Conservation (phyloP, 208 protist genomes). For the Leishmania tropica region DNA sequence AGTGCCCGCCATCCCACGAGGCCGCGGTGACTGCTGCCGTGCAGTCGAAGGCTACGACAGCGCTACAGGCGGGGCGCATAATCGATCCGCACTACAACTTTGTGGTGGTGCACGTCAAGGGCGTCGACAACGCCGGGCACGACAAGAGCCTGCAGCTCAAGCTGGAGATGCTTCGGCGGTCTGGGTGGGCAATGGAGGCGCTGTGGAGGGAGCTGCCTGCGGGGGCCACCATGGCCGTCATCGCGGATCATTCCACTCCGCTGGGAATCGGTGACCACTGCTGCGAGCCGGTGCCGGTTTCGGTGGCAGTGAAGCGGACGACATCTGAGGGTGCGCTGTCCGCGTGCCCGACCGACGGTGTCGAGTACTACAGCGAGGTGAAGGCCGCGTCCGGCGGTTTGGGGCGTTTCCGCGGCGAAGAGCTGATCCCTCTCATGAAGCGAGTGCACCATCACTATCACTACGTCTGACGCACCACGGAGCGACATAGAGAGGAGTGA, state of each 20-base stretch:
- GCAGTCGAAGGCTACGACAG: not conserved
- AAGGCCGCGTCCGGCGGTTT: slow-evolving; percentile 33
- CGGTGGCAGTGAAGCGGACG: slow-evolving; percentile 45
- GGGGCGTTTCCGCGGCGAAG: slow-evolving; percentile 57
- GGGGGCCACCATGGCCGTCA: slow-evolving; percentile 56
- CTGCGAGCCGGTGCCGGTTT: slow-evolving; percentile 73
- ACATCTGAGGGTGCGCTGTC: not conserved
- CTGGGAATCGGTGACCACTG: slow-evolving; percentile 66
- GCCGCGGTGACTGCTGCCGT: slow-evolving; percentile 7
- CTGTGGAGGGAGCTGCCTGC: slow-evolving; percentile 54
- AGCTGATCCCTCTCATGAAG: slow-evolving; percentile 61
- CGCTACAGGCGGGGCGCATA: slow-evolving; percentile 5
- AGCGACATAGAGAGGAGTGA: not conserved
- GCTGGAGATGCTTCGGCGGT: slow-evolving; percentile 52
- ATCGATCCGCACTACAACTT: slow-evolving; percentile 42
- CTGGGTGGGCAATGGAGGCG: slow-evolving; percentile 47
- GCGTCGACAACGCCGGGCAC: slow-evolving; percentile 73
- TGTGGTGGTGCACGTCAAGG: slow-evolving; percentile 78
- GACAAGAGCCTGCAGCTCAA: slow-evolving; percentile 48
- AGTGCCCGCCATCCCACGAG: slow-evolving; percentile 14
- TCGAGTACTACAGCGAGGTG: slow-evolving; percentile 64
- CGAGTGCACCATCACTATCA: slow-evolving; percentile 55
- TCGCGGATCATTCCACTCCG: slow-evolving; percentile 69
- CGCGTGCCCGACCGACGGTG: slow-evolving; percentile 29
- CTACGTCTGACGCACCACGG: slow-evolving; percentile 27